phyloP scores from a whole-genome alignment of 805 yeast genomes.

The Saccharomycopsis javanensis region DNA sequence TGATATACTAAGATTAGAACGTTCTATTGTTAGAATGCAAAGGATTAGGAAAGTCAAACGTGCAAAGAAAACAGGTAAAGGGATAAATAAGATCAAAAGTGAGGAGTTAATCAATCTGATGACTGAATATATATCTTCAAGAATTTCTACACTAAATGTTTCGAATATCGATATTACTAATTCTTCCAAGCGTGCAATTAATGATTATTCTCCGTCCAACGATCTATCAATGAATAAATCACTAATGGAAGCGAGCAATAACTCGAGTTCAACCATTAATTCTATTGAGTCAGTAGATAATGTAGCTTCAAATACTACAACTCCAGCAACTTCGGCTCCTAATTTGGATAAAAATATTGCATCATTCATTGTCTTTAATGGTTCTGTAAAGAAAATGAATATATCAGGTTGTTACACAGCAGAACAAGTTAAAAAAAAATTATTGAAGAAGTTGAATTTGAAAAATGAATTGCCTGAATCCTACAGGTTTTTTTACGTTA shows the following conservation, averaged over 20 bases:
- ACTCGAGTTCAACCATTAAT: conserved; percentile 12
- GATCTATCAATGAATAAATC: neutral
- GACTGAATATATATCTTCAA: neutral
- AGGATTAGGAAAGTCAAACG: neutral
- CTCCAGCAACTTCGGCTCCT: conserved; percentile 20
- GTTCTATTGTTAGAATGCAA: conserved; percentile 35
- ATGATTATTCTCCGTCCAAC: neutral
- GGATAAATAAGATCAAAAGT: neutral
- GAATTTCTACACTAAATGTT: neutral
- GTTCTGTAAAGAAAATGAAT: conserved; percentile 56
- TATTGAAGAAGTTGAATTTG: conserved; percentile 48
- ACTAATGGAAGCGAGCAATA: neutral
- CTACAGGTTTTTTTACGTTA: conserved; percentile 51
- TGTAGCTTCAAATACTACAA: conserved; percentile 10
- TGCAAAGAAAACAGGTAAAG: neutral
- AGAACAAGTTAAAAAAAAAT: conserved; percentile 61
- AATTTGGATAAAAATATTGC: conserved; percentile 31
- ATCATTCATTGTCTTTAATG: conserved; percentile 68
- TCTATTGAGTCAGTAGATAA: conserved; percentile 6
- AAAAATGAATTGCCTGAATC: conserved; percentile 32
- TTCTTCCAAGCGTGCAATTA: neutral
- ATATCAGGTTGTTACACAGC: conserved; percentile 77
- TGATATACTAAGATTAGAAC: conserved; percentile 63
- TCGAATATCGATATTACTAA: neutral
- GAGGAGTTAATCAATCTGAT: conserved; percentile 14